These are phyloP conservation scores for Cercophora scortea DNA, from an alignment of 495 filamentous ascomycete species.

Conservation along the genomic window DNA sequence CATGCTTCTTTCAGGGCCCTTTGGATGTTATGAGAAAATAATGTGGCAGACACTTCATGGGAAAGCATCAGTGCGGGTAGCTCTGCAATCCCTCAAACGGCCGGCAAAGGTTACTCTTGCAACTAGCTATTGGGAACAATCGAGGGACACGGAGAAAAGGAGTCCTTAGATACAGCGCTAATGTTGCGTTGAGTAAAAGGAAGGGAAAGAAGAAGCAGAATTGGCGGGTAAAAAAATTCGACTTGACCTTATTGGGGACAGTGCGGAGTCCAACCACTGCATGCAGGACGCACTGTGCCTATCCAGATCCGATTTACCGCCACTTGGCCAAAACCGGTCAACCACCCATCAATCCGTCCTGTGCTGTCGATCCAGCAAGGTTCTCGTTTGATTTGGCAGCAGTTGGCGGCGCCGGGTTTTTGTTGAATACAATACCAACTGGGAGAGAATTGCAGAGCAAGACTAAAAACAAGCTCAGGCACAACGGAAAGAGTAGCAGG, in stretches of 20 bases:
- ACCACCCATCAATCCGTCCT: background rate
- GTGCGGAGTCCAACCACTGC: background rate
- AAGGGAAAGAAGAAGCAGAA: conserved; percentile 6
- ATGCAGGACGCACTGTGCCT: background rate
- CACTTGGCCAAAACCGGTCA: background rate
- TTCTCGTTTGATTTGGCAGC: too few species aligned
- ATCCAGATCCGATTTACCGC: background rate
- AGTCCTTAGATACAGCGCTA: conserved; percentile 26
- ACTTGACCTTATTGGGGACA: background rate
- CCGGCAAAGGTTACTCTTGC: conserved; percentile 23
- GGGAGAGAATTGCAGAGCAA: too few species aligned
- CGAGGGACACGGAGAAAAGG: conserved; percentile 12
- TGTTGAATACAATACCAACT: too few species aligned
- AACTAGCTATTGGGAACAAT: conserved; percentile 22
- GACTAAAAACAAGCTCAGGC: too few species aligned
- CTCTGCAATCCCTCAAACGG: conserved; percentile 33
- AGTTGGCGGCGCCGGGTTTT: too few species aligned
- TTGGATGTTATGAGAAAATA: too few species aligned
- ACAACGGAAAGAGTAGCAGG: too few species aligned
- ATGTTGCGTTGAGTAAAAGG: conserved; percentile 17
- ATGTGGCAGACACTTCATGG: conserved; percentile 11
- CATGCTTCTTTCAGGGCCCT: too few species aligned
- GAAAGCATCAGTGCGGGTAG: conserved; percentile 23
- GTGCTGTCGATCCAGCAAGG: too few species aligned
- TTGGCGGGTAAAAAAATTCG: background rate